Evolutionary conservation across 129 eudicot species (phyloP).

Genomic region (Saposhnikovia divaricata): DNA sequence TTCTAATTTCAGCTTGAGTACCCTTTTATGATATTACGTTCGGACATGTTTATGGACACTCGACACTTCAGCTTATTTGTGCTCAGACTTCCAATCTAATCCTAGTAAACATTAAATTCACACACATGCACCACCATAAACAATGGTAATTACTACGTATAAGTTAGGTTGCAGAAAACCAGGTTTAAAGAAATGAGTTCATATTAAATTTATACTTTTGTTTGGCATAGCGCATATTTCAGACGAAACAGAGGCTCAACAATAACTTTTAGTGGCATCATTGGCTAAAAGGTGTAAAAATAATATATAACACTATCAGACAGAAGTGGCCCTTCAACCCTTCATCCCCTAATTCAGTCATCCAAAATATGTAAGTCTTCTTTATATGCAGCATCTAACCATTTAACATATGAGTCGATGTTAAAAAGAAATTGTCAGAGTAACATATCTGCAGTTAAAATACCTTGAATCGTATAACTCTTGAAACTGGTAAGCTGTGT

Average conservation of each 20-base stretch:
- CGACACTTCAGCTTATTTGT: not conserved
- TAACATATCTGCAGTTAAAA: not conserved
- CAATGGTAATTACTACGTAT: not conserved
- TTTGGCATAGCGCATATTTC: slow-evolving; percentile 14
- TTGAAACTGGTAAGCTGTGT: not conserved
- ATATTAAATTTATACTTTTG: slow-evolving; percentile 11
- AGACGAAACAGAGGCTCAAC: not conserved
- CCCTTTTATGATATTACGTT: not conserved
- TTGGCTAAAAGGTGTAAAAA: not conserved
- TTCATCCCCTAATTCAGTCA: slow-evolving; percentile 6
- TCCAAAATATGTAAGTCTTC: not conserved
- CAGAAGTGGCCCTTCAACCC: slow-evolving; percentile 3
- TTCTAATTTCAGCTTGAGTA: not conserved
- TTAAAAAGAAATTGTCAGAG: not conserved
- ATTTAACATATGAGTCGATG: not conserved
- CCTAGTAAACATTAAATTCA: not conserved
- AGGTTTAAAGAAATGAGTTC: slow-evolving; percentile 33
- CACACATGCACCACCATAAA: not conserved
- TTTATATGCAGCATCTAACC: not conserved
- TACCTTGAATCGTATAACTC: slow-evolving; percentile 6
- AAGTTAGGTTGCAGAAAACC: slow-evolving; percentile 18
- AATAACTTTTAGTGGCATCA: not conserved
- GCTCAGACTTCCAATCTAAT: not conserved
- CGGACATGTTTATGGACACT: not conserved
- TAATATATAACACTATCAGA: not conserved